Conservation (phyloP, 208 protist genomes). For the Wallacemonas collosoma region DNA sequence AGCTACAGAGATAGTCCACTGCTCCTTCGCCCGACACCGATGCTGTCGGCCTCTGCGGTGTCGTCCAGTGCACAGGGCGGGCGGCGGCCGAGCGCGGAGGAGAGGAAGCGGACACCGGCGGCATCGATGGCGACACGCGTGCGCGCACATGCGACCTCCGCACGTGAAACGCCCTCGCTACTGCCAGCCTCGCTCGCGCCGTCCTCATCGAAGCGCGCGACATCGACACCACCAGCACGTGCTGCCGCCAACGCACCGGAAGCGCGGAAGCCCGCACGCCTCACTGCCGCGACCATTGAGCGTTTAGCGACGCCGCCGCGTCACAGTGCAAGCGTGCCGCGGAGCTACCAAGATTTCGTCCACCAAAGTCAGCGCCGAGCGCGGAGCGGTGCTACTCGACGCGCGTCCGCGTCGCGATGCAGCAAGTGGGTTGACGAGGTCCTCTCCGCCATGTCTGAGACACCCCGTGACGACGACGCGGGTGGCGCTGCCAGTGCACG, state of each 20-base stretch:
- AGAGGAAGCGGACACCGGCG: no score
- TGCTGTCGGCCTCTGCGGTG: not conserved
- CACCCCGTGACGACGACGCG: conserved; percentile 7
- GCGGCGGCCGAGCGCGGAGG: not conserved
- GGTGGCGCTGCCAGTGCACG: conserved; percentile 9
- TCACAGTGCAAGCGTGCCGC: conserved; percentile 12
- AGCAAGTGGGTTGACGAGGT: conserved; percentile 44
- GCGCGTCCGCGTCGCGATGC: conserved; percentile 22
- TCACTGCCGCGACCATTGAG: conserved; percentile 27
- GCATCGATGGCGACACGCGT: no score
- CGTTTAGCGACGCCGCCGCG: conserved; percentile 27
- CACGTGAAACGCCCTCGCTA: not conserved
- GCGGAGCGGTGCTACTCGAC: not conserved
- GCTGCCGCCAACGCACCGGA: not conserved
- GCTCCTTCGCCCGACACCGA: not conserved
- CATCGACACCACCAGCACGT: not conserved
- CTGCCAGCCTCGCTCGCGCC: not conserved
- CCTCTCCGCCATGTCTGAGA: conserved; percentile 25
- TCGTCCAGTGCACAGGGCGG: not conserved
- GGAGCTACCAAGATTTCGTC: not conserved
- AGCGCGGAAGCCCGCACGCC: not conserved
- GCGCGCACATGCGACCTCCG: no score
- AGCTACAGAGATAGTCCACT: conserved; percentile 5
- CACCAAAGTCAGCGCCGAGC: not conserved
- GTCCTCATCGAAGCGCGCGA: not conserved